Evolutionary conservation across 2,329 filamentous ascomycete genomes (phyloP).

Genomic region (Fusarium nisikadoi): DNA sequence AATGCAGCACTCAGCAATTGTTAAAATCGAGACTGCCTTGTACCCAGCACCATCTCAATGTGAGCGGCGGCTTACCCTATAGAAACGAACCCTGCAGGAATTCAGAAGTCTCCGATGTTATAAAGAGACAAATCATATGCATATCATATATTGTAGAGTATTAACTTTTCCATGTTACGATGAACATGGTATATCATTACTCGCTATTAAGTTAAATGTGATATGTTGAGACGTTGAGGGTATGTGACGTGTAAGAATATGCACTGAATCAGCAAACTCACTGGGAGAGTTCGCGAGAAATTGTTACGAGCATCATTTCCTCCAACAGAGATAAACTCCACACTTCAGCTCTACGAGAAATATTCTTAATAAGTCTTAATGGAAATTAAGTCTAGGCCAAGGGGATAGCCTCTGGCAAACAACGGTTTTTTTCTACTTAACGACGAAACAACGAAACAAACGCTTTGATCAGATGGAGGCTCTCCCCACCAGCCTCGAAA

Average conservation of each 20-base stretch:
- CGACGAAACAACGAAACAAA: conserved; percentile 25
- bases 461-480: conserved; percentile 23
- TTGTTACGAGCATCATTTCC: neutral
- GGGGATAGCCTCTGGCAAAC: neutral
- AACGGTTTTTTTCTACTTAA: neutral
- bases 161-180: neutral
- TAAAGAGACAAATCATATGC: neutral
- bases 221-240: neutral
- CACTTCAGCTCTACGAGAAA: neutral
- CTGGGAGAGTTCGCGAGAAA: neutral
- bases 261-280: neutral
- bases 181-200: neutral
- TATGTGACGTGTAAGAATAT: neutral
- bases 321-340: neutral
- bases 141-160: neutral
- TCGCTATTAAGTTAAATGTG: neutral
- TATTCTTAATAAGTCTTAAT: neutral
- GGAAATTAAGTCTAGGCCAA: neutral
- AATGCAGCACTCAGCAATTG: too few relatives aligned
- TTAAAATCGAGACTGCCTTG: neutral
- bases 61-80: neutral
- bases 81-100: neutral
- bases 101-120: neutral
- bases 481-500: conserved; percentile 5
- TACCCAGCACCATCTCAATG: too few relatives aligned